Conservation (phyloP, 2,329 filamentous ascomycete species). For the Diaporthe amygdali region DNA sequence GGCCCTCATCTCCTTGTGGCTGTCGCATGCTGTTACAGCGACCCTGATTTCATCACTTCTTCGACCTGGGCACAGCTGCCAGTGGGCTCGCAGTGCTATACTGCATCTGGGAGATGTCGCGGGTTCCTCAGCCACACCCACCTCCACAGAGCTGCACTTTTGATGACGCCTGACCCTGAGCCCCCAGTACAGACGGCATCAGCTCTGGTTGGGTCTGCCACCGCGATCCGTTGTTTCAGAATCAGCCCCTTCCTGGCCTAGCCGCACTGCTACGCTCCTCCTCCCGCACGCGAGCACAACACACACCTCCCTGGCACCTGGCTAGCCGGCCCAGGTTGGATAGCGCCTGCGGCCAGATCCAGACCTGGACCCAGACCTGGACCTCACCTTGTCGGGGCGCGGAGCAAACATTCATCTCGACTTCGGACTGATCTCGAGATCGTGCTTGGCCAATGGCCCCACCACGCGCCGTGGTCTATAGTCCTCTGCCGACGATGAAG, state of each 20-base stretch:
- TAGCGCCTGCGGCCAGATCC: constrained; percentile 7
- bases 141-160: neutral
- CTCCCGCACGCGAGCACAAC: neutral
- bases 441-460: neutral
- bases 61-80: neutral
- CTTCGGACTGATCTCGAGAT: constrained; percentile 8
- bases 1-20: neutral
- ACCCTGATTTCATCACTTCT: neutral
- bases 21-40: constrained; percentile 5
- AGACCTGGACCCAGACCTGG: constrained; percentile 7
- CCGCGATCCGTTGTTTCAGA: constrained; percentile 24
- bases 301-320: neutral
- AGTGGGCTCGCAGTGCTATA: constrained; percentile 7
- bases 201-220: constrained; percentile 6
- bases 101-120: constrained; percentile 6
- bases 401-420: constrained; percentile 4
- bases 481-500: neutral
- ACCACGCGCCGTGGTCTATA: neutral
- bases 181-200: neutral
- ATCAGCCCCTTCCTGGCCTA: constrained; percentile 18
- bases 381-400: constrained; percentile 4
- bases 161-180: neutral
- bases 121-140: constrained; percentile 13
- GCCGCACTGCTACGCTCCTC: constrained; percentile 3
- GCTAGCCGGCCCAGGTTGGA: neutral